These are phyloP conservation scores for Rauvolfia tetraphylla DNA, from an alignment of 257 asterid genomes.

Conservation along the genomic window DNA sequence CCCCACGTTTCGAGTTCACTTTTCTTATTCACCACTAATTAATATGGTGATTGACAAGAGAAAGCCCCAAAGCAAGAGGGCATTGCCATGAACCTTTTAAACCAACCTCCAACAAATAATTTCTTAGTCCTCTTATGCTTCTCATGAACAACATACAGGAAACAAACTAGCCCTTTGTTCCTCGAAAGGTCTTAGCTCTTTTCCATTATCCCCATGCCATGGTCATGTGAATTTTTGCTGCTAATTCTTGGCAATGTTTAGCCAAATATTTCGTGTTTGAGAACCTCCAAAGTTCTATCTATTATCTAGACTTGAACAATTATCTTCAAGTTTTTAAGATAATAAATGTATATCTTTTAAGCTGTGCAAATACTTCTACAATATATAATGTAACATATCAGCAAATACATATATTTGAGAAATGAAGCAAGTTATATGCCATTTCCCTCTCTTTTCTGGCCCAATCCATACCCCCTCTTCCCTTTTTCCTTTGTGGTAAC, in stretches of 20 bases:
- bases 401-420: too few species aligned
- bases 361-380: too few species aligned
- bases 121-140: background rate
- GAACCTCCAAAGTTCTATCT: too few species aligned
- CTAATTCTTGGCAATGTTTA: background rate
- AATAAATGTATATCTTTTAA: too few species aligned
- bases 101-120: background rate
- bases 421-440: too few species aligned
- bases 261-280: too few species aligned
- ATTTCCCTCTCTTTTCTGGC: too few species aligned
- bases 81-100: background rate
- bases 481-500: background rate
- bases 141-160: background rate
- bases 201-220: background rate
- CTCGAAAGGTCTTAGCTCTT: background rate
- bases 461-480: background rate
- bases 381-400: too few species aligned
- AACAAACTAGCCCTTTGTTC: background rate
- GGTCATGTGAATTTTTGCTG: background rate
- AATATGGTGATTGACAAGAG: background rate
- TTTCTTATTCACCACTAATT: constrained; percentile 10
- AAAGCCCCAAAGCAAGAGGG: background rate
- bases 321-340: too few species aligned
- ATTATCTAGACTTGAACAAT: too few species aligned
- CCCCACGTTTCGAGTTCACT: constrained; percentile 9